These are phyloP conservation scores for Hypoxylon sp. DNA, from an alignment of 2,329 filamentous ascomycete genomes.

Conservation along the genomic window DNA sequence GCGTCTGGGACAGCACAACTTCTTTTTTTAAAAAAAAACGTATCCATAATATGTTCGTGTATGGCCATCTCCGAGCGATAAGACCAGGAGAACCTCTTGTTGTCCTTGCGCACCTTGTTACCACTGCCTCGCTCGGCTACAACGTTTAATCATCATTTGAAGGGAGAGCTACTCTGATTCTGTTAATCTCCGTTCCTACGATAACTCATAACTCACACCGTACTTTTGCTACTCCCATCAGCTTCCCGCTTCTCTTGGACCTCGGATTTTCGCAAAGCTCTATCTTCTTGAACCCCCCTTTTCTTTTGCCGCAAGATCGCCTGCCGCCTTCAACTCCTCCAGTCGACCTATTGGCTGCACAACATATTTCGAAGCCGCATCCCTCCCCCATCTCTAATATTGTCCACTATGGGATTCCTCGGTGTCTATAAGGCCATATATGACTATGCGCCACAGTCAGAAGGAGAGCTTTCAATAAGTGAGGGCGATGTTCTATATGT, in stretches of 20 bases:
- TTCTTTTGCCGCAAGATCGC: constrained; percentile 18
- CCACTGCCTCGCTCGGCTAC: constrained; percentile 3
- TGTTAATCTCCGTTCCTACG: constrained; percentile 11
- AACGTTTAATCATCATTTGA: constrained; percentile 33
- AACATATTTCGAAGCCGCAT: constrained; percentile 1
- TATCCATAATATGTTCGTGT: constrained; percentile 41
- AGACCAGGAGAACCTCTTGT: constrained; percentile 32
- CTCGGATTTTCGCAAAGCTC: constrained; percentile 11
- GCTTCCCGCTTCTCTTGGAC: background rate
- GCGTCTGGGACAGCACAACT: constrained; percentile 29
- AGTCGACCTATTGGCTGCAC: background rate
- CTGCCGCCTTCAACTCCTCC: constrained; percentile 3
- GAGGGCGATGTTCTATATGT: constrained; percentile 93
- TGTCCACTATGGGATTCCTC: constrained; percentile 83
- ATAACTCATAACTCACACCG: constrained; percentile 3
- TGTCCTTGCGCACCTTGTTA: constrained; percentile 28
- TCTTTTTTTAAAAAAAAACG: constrained; percentile 5
- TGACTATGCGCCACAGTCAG: constrained; percentile 90
- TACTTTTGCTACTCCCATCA: constrained; percentile 12
- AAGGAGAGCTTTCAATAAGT: constrained; percentile 85
- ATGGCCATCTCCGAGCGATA: constrained; percentile 39
- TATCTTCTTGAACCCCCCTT: constrained; percentile 10
- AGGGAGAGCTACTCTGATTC: constrained; percentile 17
- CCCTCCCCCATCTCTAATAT: constrained; percentile 4
- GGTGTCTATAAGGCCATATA: constrained; percentile 93